Conservation (phyloP, 2,329 filamentous ascomycete species). For the Didymella sp. region DNA sequence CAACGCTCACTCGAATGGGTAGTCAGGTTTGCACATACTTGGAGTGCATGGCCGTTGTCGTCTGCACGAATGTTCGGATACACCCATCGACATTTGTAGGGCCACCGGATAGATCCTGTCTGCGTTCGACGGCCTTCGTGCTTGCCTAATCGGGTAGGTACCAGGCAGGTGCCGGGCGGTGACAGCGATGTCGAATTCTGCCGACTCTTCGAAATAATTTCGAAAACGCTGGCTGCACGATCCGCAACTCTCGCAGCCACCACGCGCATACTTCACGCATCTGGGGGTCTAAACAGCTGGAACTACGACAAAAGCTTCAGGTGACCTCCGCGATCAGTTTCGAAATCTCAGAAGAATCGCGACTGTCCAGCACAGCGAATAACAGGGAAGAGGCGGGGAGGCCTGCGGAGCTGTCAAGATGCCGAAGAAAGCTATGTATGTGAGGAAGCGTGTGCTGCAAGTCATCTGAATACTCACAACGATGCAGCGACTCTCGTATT, state of each 20-base stretch:
- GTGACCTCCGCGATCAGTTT: constrained; percentile 9
- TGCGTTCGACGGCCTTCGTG: neutral
- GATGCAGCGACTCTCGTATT: constrained; percentile 47
- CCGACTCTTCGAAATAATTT: constrained; percentile 22
- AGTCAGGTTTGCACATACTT: neutral
- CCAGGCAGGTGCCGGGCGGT: constrained; percentile 3
- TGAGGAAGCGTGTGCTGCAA: neutral
- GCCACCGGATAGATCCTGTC: neutral
- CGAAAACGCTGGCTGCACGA: constrained; percentile 24
- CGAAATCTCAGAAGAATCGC: neutral
- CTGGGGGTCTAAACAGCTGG: constrained; percentile 10
- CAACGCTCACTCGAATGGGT: neutral
- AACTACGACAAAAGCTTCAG: neutral
- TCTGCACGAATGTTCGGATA: neutral
- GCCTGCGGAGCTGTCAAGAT: constrained; percentile 44
- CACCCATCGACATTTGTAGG: neutral
- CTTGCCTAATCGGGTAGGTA: constrained; percentile 1
- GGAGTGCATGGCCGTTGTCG: neutral
- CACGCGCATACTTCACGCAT: constrained; percentile 7
- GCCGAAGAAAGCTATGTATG: constrained; percentile 51
- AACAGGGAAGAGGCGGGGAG: constrained; percentile 38
- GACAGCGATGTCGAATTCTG: constrained; percentile 5
- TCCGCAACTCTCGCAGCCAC: constrained; percentile 18
- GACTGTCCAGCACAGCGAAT: neutral
- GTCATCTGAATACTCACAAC: constrained; percentile 22